Base-by-base conservation (phyloP, 805 yeast genomes). In the Candida hispaniensis region DNA sequence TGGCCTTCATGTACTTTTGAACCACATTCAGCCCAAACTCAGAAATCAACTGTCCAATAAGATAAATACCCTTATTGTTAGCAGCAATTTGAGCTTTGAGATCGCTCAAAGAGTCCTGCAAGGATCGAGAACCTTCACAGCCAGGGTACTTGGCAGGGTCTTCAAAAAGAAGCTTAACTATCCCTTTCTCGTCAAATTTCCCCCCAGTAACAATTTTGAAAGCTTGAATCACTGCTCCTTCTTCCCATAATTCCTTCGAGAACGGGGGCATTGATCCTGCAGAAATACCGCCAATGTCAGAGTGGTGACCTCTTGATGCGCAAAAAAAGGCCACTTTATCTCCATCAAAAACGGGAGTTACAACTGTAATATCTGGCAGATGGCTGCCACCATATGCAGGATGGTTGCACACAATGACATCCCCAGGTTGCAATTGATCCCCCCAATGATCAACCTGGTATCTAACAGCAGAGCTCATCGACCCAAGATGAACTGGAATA, bases 231-330 rank as follows among this genome's bases (percentile, higher is more conserved):
- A 81, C 72, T 2, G 94, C 95, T 27, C 96, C 97, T 58, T 86
- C 96, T 51, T 86, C 86, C 64, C 73, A 78, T 24, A 88, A 59
- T 41, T 75, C 74, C 48, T 75, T 81, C 2, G 95, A 82, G 50
- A 79, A 75, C 7, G 95, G 94, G 10, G 96, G 95, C 85, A 86
- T 83, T 0, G 93, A 79, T 1, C 96, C 96, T 1, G 96, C 94
- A 20, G 82, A 59, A 40, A 78, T 71, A 9, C 94, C 93, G 11
- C 97, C 96, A 50, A 88, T 86, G 56, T 86, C 97, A 5, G 95
- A 86, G 58, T 88, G 97, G 58, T 86, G 97, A 2, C 95, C 96
- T 44, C 97, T 66, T 0, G 94, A 77, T 1, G 96, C 97, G 9
- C 82, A 85, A 64, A 82, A 86, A 54, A 86, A 86, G 16, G 83